Evolutionary conservation across 2,329 filamentous ascomycete genomes (phyloP).

Genomic region (Camptophora hylomeconis): DNA sequence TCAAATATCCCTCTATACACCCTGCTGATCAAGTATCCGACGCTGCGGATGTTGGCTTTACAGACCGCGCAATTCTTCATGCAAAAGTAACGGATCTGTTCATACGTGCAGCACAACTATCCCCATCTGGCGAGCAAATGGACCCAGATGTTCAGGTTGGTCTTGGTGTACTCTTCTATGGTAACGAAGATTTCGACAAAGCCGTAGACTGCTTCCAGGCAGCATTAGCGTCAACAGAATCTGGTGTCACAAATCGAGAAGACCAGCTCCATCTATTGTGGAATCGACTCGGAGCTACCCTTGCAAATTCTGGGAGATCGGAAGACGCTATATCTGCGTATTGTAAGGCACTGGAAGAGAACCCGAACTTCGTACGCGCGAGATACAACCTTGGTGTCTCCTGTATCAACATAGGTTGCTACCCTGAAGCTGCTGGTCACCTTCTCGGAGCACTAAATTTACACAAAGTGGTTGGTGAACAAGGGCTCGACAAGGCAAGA

Average conservation of each 20-base stretch:
- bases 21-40: constrained; percentile 55
- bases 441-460: constrained; percentile 83
- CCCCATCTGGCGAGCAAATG: constrained; percentile 86
- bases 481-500: constrained; percentile 68
- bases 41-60: constrained; percentile 80
- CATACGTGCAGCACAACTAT: constrained; percentile 82
- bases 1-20: constrained; percentile 79
- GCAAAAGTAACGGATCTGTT: constrained; percentile 83
- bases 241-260: constrained; percentile 68
- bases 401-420: constrained; percentile 96
- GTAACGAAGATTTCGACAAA: constrained; percentile 94
- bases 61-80: constrained; percentile 78
- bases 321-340: constrained; percentile 97
- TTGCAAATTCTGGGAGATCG: constrained; percentile 83
- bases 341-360: constrained; percentile 76
- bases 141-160: constrained; percentile 97
- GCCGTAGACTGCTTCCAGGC: constrained; percentile 96
- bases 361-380: constrained; percentile 92
- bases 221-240: constrained; percentile 73
- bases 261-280: constrained; percentile 87
- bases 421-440: constrained; percentile 83
- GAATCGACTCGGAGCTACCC: constrained; percentile 91
- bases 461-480: constrained; percentile 85
- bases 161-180: constrained; percentile 92
- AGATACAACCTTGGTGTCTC: constrained; percentile 93